Evolutionary conservation across 2,329 filamentous ascomycete genomes (phyloP).

Genomic region (Lecanicillium sp.): DNA sequence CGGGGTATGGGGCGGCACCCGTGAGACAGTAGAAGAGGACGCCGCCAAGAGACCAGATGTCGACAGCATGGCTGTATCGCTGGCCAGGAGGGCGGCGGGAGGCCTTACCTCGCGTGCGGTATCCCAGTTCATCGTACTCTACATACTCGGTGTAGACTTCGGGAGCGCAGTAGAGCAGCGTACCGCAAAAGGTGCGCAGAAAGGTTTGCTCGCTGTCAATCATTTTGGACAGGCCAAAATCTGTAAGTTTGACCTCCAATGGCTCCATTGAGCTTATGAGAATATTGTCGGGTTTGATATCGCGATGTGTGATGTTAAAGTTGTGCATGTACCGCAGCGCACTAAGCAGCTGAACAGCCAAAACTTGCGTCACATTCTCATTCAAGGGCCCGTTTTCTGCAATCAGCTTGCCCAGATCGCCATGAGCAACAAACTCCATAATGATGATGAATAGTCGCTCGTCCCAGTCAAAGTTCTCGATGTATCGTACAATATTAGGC

Average conservation of each 20-base stretch:
- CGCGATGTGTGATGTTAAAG: constrained; percentile 91
- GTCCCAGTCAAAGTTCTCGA: constrained; percentile 79
- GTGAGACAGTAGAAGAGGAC: constrained; percentile 87
- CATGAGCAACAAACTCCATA: constrained; percentile 85
- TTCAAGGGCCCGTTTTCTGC: constrained; percentile 53
- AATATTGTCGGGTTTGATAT: constrained; percentile 98
- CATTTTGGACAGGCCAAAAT: constrained; percentile 95
- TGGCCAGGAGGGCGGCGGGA: constrained; percentile 52
- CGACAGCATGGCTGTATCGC: constrained; percentile 85
- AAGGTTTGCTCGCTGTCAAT: constrained; percentile 87
- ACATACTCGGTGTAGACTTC: constrained; percentile 80
- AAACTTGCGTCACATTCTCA: constrained; percentile 63
- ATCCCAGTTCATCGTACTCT: constrained; percentile 64
- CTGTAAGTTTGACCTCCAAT: constrained; percentile 82
- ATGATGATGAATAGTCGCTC: constrained; percentile 87
- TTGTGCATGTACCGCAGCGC: constrained; percentile 82
- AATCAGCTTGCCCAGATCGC: constrained; percentile 75
- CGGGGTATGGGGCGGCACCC: constrained; percentile 72
- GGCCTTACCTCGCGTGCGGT: constrained; percentile 56
- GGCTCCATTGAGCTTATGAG: constrained; percentile 69
- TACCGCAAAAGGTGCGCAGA: constrained; percentile 93
- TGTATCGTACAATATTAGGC: constrained; percentile 86
- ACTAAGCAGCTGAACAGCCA: constrained; percentile 70
- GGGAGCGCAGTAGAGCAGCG: constrained; percentile 89
- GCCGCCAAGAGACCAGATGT: constrained; percentile 93